These are phyloP conservation scores for Sindora glabra DNA, from an alignment of 306 rosid species.

Conservation along the genomic window DNA sequence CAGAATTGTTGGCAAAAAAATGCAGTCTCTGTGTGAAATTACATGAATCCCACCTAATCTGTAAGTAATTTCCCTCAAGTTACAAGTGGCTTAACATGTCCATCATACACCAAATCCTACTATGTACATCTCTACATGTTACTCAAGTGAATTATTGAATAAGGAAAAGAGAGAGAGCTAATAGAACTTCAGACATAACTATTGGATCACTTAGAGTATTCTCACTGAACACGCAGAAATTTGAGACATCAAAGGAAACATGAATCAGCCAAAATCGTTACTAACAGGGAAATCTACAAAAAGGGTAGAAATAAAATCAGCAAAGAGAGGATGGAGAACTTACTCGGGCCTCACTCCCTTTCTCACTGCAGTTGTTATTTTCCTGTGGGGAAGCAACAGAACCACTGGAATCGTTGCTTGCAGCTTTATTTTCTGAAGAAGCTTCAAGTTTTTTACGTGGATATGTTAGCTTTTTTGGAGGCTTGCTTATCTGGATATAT, in stretches of 20 bases:
- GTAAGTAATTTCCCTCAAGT: constrained; percentile 16
- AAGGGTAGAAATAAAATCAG: background rate
- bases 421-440: constrained; percentile 34
- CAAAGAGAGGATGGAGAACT: background rate
- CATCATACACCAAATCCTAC: background rate
- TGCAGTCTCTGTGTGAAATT: constrained; percentile 29
- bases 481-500: constrained; percentile 19
- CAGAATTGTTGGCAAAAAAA: constrained; percentile 39
- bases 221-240: constrained; percentile 1
- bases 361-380: constrained; percentile 37
- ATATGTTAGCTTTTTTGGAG: constrained; percentile 17
- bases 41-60: constrained; percentile 23
- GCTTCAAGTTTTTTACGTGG: constrained; percentile 21
- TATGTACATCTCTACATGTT: constrained; percentile 1
- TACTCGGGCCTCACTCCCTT: constrained; percentile 53
- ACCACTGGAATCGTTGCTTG: constrained; percentile 41
- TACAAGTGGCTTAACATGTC: constrained; percentile 19
- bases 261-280: background rate
- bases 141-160: background rate
- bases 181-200: background rate
- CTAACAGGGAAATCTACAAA: background rate
- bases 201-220: background rate
- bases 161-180: background rate
- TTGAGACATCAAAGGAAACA: background rate
- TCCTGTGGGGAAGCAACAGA: constrained; percentile 29